Percentiles rank a stretch among this genome's conserved stretches.
Conservation (phyloP, 306 rosid genomes). For the Hippophae tibetana region DNA sequence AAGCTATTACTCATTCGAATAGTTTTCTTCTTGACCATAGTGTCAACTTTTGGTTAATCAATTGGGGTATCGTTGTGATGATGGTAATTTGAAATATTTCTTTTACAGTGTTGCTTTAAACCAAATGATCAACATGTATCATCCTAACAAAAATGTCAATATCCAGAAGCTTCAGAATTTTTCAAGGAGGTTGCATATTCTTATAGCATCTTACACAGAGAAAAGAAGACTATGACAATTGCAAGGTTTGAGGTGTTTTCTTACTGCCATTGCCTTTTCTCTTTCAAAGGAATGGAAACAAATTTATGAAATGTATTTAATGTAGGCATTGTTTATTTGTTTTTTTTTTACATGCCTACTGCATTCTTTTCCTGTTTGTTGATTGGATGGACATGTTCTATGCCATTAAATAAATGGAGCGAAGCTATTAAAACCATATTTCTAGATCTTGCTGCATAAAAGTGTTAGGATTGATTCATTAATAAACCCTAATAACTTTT, state of each 20-base stretch:
- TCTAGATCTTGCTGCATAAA: neutral
- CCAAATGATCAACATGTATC: slow-evolving; percentile 45
- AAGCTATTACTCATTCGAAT: neutral
- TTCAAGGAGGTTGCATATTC: slow-evolving; percentile 96
- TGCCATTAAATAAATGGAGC: neutral
- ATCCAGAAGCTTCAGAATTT: slow-evolving; percentile 80
- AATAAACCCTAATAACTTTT: no score
- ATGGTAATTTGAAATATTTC: slow-evolving; percentile 8
- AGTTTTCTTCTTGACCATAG: neutral
- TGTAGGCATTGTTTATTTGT: neutral
- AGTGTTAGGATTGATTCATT: neutral
- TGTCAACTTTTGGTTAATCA: neutral
- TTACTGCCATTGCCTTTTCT: slow-evolving; percentile 1
- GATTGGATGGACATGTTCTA: neutral
- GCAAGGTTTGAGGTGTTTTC: slow-evolving; percentile 86
- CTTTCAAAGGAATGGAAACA: neutral
- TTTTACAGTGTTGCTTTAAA: slow-evolving; percentile 2
- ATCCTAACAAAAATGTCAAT: slow-evolving; percentile 88
- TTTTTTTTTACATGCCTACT: neutral
- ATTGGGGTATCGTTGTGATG: neutral
- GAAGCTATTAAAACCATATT: neutral
- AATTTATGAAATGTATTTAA: neutral
- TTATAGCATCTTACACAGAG: slow-evolving; percentile 82
- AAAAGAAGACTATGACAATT: slow-evolving; percentile 89
- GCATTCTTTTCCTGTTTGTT: neutral